Conservation (phyloP, 495 filamentous ascomycete species). For the Podospora bellae-mahoneyi region DNA sequence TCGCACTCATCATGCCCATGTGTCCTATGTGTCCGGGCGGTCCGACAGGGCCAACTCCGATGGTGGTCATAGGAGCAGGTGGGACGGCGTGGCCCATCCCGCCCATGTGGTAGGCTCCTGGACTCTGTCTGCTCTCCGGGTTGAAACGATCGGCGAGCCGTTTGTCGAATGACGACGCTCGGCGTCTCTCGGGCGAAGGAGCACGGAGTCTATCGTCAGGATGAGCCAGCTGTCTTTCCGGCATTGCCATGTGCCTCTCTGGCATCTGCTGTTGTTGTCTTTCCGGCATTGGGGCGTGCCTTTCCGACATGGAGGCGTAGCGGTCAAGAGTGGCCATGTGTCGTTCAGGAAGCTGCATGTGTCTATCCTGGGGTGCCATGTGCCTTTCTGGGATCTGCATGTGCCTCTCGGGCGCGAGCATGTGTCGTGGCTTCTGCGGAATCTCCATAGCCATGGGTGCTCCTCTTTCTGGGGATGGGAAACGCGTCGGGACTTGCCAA, state of each 20-base stretch:
- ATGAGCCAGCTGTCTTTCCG: conserved; percentile 17
- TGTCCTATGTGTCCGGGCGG: conserved; percentile 21
- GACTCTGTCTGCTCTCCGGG: conserved; percentile 32
- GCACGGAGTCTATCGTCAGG: conserved; percentile 20
- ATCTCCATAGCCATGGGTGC: conserved; percentile 1
- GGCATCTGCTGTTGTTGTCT: background rate
- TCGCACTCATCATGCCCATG: conserved; percentile 18
- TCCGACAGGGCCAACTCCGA: conserved; percentile 13
- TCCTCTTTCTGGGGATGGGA: conserved; percentile 16
- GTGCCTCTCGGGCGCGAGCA: conserved; percentile 1
- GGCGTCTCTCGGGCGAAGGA: conserved; percentile 25
- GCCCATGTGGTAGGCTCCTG: background rate
- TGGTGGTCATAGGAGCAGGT: conserved; percentile 15
- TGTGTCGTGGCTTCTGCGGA: background rate
- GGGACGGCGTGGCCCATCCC: conserved; percentile 4
- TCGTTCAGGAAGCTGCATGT: conserved; percentile 7
- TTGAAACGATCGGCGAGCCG: conserved; percentile 47
- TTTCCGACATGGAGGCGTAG: background rate
- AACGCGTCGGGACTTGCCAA: conserved; percentile 17
- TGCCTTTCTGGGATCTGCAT: conserved; percentile 7
- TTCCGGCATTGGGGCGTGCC: background rate
- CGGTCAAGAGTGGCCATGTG: conserved; percentile 1
- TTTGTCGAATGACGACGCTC: conserved; percentile 41
- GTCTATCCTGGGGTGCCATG: background rate
- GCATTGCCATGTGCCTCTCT: conserved; percentile 1